Conservation (phyloP, 495 filamentous ascomycete species). For the Daldinia loculata region DNA sequence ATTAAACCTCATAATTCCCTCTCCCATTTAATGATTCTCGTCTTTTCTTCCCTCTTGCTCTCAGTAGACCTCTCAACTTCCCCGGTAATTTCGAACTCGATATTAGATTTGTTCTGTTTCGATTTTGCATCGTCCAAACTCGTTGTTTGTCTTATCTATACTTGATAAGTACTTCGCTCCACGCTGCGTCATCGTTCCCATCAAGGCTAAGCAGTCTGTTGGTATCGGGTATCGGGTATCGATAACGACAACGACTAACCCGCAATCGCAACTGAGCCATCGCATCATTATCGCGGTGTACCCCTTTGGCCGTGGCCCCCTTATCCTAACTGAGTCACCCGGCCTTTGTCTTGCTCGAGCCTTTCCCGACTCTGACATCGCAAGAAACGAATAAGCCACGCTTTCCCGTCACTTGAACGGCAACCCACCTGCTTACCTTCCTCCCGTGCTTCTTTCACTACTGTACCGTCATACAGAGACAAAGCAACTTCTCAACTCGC, state of each 20-base stretch:
- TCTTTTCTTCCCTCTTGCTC: conserved; percentile 11
- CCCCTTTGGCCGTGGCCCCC: conserved; percentile 22
- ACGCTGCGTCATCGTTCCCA: conserved; percentile 37
- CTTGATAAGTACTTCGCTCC: conserved; percentile 11
- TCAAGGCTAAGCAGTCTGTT: conserved; percentile 23
- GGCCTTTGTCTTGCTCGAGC: conserved; percentile 38
- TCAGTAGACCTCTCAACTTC: conserved; percentile 6
- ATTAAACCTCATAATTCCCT: conserved; percentile 21
- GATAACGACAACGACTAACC: conserved; percentile 35
- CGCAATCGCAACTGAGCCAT: conserved; percentile 35
- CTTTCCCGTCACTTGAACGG: conserved; percentile 38
- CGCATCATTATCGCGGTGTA: conserved; percentile 30
- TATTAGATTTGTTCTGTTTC: conserved; percentile 6
- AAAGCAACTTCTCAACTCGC: conserved; percentile 38
- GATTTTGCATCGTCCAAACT: conserved; percentile 1
- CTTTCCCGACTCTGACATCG: conserved; percentile 32
- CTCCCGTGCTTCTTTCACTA: conserved; percentile 19
- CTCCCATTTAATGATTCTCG: neutral
- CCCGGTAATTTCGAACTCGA: neutral
- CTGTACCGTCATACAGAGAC: conserved; percentile 24
- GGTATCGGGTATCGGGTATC: neutral
- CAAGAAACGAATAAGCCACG: conserved; percentile 35
- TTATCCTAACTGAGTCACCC: conserved; percentile 46
- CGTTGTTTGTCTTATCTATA: neutral
- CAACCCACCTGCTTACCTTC: conserved; percentile 35